Evolutionary conservation across 768 basidiomycete species (phyloP), one percentile per base, ranked within the genome.

Genomic region (Leucocoprinus leucothites): DNA sequence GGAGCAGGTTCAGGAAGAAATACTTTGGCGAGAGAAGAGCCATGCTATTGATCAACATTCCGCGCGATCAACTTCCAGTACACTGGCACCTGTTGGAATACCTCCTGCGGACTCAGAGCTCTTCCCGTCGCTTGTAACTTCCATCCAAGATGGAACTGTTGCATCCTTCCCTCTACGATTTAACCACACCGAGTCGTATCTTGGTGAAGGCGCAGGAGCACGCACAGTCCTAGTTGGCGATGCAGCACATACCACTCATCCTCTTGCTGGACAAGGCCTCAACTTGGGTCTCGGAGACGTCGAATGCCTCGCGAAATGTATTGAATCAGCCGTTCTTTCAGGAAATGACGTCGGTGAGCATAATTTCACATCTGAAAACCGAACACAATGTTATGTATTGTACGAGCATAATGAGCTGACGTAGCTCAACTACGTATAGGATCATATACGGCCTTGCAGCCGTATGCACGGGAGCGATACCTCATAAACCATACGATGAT

Each of bases 241-340:
- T 69, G 95, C 96, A 1, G 97, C 95, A 16, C 97, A 98, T 65
- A 92, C 91, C 0, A 76, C 94, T 1, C 96, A 98, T 65, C 96
- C 97, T 1, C 82, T 98, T 24, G 96, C 95, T 0, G 97, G 97
- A 1, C 96, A 98, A 67, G 97, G 96, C 0, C 76, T 98, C 40
- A 98, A 99, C 68, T 74, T 96, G 65, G 97, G 96, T n/a, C 74
- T 99, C 25, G 87, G 77, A 1, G 96, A 99, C 66, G 91, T 87
- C 2, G 80, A 87, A 63, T 79, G 80, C 53, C 80, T 99, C 13
- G 74, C 84, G 0, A 75, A 78, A 45, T 84, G 84, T 60, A 82
- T 98, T 35, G 71, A 83, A 28, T 63, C 72, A 5, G 78, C 86
- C 0, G 59, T 89, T 18, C 60, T 64, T 11, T 68, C 75, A 1